These are phyloP conservation scores for Penicillium sp. DNA, from an alignment of 2,329 filamentous ascomycete species.

Conservation along the genomic window DNA sequence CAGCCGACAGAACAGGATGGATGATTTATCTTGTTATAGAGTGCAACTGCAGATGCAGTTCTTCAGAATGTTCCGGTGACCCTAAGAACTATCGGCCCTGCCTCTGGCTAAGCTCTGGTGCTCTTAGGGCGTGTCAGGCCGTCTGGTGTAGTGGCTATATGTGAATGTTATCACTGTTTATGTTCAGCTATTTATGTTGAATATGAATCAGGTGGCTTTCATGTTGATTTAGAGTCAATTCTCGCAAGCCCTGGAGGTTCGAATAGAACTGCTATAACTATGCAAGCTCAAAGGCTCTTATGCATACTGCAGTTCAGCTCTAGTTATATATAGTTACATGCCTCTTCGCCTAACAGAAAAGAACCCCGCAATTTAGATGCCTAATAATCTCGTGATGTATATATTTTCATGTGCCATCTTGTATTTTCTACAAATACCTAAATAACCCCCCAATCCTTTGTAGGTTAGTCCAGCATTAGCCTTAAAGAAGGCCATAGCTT, in stretches of 20 bases:
- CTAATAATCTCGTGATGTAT: background rate
- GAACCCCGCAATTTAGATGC: too few relatives aligned
- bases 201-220: background rate
- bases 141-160: background rate
- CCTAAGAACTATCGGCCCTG: background rate
- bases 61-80: background rate
- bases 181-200: background rate
- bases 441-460: background rate
- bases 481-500: constrained; percentile 2
- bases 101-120: background rate
- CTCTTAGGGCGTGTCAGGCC: background rate
- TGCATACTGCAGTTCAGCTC: background rate
- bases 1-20: background rate
- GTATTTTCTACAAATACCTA: background rate
- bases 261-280: background rate
- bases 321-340: background rate
- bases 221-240: background rate
- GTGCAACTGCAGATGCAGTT: background rate
- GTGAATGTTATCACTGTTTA: background rate
- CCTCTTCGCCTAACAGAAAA: background rate
- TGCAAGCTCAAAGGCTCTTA: background rate
- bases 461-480: background rate
- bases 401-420: background rate
- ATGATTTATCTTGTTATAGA: background rate
- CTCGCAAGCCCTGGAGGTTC: background rate